phyloP scores from a whole-genome alignment of 1,139 yeast species.

The Debaryomyces fabryi region DNA sequence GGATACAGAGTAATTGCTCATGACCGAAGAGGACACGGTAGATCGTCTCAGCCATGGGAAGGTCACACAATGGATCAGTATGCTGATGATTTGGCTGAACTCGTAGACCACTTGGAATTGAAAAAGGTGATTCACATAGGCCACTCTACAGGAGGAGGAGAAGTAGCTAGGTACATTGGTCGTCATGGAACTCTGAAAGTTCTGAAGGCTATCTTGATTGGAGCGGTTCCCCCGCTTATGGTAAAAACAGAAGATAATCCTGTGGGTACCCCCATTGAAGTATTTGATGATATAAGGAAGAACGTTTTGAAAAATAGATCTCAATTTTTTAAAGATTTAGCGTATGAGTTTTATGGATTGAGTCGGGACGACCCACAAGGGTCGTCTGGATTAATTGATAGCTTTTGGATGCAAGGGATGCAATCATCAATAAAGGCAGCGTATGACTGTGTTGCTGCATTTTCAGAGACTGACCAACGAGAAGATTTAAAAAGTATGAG shows the following conservation, averaged over 20 bases:
- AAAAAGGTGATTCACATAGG: neutral
- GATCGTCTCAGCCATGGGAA: neutral
- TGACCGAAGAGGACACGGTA: neutral
- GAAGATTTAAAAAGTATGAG: neutral
- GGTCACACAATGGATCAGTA: neutral
- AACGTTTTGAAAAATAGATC: neutral
- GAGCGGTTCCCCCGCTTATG: neutral
- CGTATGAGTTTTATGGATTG: neutral
- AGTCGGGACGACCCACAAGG: neutral
- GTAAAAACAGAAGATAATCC: neutral
- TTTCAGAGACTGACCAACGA: neutral
- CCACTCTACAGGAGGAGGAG: neutral
- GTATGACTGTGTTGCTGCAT: constrained; percentile 19
- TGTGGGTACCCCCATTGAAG: neutral
- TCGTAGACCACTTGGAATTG: neutral
- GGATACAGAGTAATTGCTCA: constrained; percentile 17
- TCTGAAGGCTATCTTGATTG: neutral
- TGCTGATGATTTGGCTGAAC: neutral
- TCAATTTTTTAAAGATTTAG: neutral
- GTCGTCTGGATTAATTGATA: constrained; percentile 16
- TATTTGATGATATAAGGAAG: neutral
- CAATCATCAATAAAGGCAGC: constrained; percentile 19
- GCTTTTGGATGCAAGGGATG: constrained; percentile 22
- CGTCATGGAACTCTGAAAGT: neutral
- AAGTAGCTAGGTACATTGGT: neutral